Evolutionary conservation across 169 alveolate species (phyloP).

Genomic region (Plasmodium sp.): DNA sequence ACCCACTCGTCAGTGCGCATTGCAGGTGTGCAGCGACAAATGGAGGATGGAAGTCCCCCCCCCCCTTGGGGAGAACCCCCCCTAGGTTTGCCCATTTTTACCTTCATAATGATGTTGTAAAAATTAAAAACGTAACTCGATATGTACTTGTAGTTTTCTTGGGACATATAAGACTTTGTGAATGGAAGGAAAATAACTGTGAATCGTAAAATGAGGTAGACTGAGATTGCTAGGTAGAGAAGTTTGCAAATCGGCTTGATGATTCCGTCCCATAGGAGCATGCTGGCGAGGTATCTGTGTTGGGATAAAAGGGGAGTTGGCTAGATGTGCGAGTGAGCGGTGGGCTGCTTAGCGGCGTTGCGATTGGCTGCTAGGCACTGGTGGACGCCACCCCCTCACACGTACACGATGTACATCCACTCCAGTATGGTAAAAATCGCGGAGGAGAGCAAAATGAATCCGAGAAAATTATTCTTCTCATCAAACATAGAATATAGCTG

Average conservation of each 20-base stretch:
- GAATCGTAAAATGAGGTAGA: constrained; percentile 22
- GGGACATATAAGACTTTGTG: constrained; percentile 58
- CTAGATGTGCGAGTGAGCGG: neutral
- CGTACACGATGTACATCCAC: constrained; percentile 70
- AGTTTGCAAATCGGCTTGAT: constrained; percentile 58
- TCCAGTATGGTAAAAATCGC: constrained; percentile 73
- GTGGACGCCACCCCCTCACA: neutral
- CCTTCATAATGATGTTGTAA: constrained; percentile 46
- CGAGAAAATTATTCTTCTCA: constrained; percentile 48
- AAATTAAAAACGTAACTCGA: constrained; percentile 28
- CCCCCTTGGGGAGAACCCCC: neutral
- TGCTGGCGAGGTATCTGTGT: constrained; percentile 30
- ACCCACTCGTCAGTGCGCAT: neutral
- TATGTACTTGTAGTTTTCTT: constrained; percentile 37
- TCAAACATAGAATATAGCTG: constrained; percentile 74
- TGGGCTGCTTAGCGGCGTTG: neutral
- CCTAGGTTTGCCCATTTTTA: neutral
- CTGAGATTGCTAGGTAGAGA: constrained; percentile 41
- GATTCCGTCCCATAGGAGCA: constrained; percentile 64
- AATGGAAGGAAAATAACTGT: constrained; percentile 59
- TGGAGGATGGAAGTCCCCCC: neutral
- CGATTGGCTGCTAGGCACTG: neutral
- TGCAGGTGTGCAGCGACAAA: neutral
- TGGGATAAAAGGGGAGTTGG: neutral
- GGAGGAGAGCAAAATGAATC: constrained; percentile 49